phyloP scores from a whole-genome alignment of 2,329 filamentous ascomycete genomes.

The Diaporthe sp. region DNA sequence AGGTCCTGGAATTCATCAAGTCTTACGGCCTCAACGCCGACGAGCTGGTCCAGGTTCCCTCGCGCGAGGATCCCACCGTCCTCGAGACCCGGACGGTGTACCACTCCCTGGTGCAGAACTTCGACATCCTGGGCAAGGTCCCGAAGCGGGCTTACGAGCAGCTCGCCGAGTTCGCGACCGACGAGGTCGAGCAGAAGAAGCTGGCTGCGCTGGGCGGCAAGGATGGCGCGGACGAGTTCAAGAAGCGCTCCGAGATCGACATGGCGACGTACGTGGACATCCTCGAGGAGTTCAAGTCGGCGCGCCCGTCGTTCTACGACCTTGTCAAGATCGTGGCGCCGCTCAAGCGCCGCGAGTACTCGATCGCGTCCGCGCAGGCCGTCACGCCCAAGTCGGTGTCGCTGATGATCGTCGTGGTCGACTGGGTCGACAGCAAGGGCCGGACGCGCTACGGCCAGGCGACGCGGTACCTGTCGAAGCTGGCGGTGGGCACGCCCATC shows the following conservation, averaged over 20 bases:
- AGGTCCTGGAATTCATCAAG: conserved; percentile 87
- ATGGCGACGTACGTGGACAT: conserved; percentile 92
- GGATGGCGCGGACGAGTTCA: conserved; percentile 90
- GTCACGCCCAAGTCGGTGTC: conserved; percentile 91
- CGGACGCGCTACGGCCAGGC: conserved; percentile 93
- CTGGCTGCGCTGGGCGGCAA: conserved; percentile 80
- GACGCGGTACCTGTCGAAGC: conserved; percentile 85
- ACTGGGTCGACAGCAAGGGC: conserved; percentile 90
- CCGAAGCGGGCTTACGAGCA: conserved; percentile 98
- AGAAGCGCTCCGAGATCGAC: conserved; percentile 90
- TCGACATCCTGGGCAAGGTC: conserved; percentile 96
- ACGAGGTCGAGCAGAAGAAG: conserved; percentile 84
- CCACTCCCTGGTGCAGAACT: conserved; percentile 89
- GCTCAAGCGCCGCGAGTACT: conserved; percentile 97
- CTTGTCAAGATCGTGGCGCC: conserved; percentile 88
- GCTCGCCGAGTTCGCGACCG: conserved; percentile 84
- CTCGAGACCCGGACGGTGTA: conserved; percentile 92
- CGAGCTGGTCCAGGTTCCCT: conserved; percentile 90
- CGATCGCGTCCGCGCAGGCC: conserved; percentile 97
- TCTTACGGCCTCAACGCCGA: conserved; percentile 87
- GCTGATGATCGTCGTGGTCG: conserved; percentile 96
- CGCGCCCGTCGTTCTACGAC: conserved; percentile 88
- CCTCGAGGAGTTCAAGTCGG: conserved; percentile 88
- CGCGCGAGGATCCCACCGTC: conserved; percentile 78
- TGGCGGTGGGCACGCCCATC: conserved; percentile 80